Evolutionary conservation across 345 rosid genomes (phyloP).

Genomic region (Rubroshorea leprosula): DNA sequence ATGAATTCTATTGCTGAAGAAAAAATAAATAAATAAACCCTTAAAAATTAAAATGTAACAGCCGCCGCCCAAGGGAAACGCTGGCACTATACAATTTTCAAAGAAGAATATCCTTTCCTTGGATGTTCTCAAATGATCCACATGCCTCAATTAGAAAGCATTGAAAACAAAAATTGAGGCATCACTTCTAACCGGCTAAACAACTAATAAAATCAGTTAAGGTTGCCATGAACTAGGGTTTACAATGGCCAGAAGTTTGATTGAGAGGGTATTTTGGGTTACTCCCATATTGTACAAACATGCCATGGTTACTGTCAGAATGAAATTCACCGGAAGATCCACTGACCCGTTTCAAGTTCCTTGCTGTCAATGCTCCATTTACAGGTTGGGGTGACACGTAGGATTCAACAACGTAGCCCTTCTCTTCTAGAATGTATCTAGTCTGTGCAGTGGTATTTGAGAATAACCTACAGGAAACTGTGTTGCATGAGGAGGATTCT

Average conservation of each 20-base stretch:
- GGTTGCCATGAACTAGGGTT: constrained; percentile 21
- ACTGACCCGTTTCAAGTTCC: constrained; percentile 20
- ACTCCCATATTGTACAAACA: constrained; percentile 43
- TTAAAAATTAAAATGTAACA: not conserved
- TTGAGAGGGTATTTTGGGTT: constrained; percentile 28
- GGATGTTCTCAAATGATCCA: constrained; percentile 10
- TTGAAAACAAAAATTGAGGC: constrained; percentile 33
- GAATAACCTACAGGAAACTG: constrained; percentile 52
- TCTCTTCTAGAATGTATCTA: constrained; percentile 43
- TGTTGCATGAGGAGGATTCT: constrained; percentile 36
- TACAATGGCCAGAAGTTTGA: constrained; percentile 35
- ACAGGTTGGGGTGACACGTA: constrained; percentile 24
- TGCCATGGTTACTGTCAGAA: constrained; percentile 23
- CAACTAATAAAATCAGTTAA: constrained; percentile 19
- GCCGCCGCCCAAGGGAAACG: constrained; percentile 5
- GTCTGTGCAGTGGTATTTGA: constrained; percentile 45
- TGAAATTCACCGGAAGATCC: constrained; percentile 23
- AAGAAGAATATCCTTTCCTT: constrained; percentile 13
- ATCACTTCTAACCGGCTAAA: constrained; percentile 17
- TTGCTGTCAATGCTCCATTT: constrained; percentile 16
- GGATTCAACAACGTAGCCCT: constrained; percentile 35
- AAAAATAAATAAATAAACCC: not conserved
- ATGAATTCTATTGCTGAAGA: no score
- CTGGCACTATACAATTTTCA: constrained; percentile 17
- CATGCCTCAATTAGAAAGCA: constrained; percentile 28